These are phyloP conservation scores for Aquilaria yunnanensis DNA, from an alignment of 345 rosid genomes.

Conservation along the genomic window DNA sequence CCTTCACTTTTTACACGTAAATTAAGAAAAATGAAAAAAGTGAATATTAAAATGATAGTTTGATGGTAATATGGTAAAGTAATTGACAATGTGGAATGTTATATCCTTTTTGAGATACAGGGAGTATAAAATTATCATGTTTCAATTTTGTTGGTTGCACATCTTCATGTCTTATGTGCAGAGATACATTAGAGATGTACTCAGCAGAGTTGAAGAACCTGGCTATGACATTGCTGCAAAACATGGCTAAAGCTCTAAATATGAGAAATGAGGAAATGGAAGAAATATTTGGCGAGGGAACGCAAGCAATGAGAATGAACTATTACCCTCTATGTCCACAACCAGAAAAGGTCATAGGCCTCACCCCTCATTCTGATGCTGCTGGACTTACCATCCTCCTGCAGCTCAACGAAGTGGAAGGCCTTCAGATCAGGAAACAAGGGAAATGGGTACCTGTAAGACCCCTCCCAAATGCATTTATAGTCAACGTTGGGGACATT, in stretches of 20 bases:
- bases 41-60: no score
- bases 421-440: conserved; percentile 26
- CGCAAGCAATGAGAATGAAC: conserved; percentile 28
- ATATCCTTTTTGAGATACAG: not conserved
- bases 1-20: no score
- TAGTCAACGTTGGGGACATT: conserved; percentile 31
- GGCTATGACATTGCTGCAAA: conserved; percentile 18
- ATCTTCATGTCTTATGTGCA: conserved; percentile 1
- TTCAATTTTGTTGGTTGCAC: no score
- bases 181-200: conserved; percentile 29
- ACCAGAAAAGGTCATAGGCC: conserved; percentile 25
- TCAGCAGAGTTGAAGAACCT: conserved; percentile 20
- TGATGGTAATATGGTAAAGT: no score
- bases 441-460: conserved; percentile 30
- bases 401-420: conserved; percentile 27
- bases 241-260: conserved; percentile 22
- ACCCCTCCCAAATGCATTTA: conserved; percentile 25
- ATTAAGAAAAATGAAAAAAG: no score
- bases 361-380: conserved; percentile 28
- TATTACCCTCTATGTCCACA: conserved; percentile 31
- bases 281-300: conserved; percentile 21
- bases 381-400: conserved; percentile 23
- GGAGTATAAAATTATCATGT: no score
- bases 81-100: not conserved
- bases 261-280: conserved; percentile 24